A percentile compares a stretch with the other conserved stretches of the same genome.
These are phyloP conservation scores for Ricinus communis DNA, from an alignment of 345 rosid genomes.

Conservation along the genomic window DNA sequence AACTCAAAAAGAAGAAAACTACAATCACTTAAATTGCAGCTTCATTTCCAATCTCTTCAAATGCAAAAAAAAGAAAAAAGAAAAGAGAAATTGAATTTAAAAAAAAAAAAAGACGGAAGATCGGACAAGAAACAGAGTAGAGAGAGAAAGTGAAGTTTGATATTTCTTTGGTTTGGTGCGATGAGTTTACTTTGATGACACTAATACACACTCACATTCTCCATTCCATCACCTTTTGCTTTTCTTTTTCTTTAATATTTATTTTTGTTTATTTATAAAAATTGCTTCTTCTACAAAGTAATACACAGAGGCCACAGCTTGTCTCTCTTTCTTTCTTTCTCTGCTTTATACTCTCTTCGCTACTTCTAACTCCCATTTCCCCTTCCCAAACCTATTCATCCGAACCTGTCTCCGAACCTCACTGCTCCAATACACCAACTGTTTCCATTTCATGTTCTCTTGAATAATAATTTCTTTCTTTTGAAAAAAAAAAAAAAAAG, in stretches of 20 bases:
- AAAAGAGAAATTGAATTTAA: no score
- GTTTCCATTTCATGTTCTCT: no score
- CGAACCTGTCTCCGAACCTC: slow-evolving; percentile 4
- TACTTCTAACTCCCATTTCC: slow-evolving; percentile 16
- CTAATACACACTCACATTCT: slow-evolving; percentile 31
- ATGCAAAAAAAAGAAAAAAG: not conserved
- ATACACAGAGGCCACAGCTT: not conserved
- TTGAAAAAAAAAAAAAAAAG: not conserved
- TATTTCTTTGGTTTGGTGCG: slow-evolving; percentile 14
- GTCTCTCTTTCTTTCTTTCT: slow-evolving; percentile 14
- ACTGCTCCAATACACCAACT: no score
- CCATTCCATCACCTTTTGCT: slow-evolving; percentile 32
- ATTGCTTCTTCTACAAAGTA: slow-evolving; percentile 8
- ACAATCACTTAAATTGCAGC: not conserved
- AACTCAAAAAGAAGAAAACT: slow-evolving; percentile 4
- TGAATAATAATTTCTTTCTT: no score
- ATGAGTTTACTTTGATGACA: slow-evolving; percentile 22
- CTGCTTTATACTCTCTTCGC: slow-evolving; percentile 42
- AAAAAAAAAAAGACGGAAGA: not conserved
- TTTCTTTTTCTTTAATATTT: slow-evolving; percentile 5
- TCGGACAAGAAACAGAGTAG: slow-evolving; percentile 11
- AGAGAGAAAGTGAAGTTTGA: slow-evolving; percentile 4
- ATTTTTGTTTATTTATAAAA: no score
- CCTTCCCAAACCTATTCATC: slow-evolving; percentile 21
- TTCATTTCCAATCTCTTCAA: not conserved